Evolutionary conservation across 805 yeast species (phyloP).

Genomic region (Lipomyces anomalus): DNA sequence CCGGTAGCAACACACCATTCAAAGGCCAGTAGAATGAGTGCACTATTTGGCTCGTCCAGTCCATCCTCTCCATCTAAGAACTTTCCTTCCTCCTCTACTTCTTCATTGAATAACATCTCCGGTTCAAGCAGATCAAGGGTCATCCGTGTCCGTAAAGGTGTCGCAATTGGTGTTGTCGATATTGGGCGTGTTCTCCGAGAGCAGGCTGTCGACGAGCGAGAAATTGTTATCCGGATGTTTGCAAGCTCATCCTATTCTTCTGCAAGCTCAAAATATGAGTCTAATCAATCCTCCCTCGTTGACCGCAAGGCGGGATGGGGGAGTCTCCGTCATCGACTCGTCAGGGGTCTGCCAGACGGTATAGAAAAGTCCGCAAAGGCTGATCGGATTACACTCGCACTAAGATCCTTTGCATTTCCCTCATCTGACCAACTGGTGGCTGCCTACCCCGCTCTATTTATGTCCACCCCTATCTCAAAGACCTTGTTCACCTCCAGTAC

Average conservation of each 20-base stretch:
- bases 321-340: constrained; percentile 70
- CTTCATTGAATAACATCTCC: constrained; percentile 23
- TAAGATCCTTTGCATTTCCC: constrained; percentile 60
- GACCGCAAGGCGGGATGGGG: constrained; percentile 78
- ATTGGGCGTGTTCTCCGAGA: constrained; percentile 70
- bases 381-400: constrained; percentile 64
- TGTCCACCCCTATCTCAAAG: constrained; percentile 8
- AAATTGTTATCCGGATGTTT: constrained; percentile 63
- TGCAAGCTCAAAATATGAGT: not conserved
- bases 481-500: constrained; percentile 15
- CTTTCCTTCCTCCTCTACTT: constrained; percentile 5
- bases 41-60: not conserved
- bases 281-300: constrained; percentile 25
- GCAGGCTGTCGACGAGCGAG: constrained; percentile 58
- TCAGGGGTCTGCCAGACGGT: constrained; percentile 67
- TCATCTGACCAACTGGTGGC: constrained; percentile 12
- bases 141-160: constrained; percentile 57
- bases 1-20: not conserved
- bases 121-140: constrained; percentile 9
- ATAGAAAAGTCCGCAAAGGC: constrained; percentile 64
- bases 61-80: not conserved
- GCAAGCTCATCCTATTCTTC: constrained; percentile 41
- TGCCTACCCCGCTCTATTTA: constrained; percentile 11
- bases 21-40: not conserved
- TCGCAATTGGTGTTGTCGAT: constrained; percentile 85